Evolutionary conservation across 2,329 filamentous ascomycete species (phyloP).

Genomic region (Ascochyta clinopodiicola): DNA sequence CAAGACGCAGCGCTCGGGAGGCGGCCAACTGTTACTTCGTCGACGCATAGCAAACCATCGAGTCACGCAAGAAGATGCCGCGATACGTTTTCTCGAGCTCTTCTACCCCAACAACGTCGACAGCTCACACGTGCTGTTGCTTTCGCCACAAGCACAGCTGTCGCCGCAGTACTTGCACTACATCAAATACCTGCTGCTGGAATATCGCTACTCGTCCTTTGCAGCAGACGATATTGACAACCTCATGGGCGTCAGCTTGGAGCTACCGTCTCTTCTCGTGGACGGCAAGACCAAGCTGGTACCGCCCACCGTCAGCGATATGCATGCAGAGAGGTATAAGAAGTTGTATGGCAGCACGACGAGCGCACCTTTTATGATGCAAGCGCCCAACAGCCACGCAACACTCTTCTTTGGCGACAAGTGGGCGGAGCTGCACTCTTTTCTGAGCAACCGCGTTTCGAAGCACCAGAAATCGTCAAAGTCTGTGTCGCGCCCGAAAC

Average conservation of each 20-base stretch:
- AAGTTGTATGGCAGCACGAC: slow-evolving; percentile 37
- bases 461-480: slow-evolving; percentile 35
- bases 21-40: slow-evolving; percentile 68
- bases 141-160: slow-evolving; percentile 82
- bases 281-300: slow-evolving; percentile 66
- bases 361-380: slow-evolving; percentile 76
- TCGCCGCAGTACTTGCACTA: slow-evolving; percentile 86
- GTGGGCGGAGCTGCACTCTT: slow-evolving; percentile 85
- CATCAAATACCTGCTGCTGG: slow-evolving; percentile 76
- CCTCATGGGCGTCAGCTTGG: slow-evolving; percentile 80
- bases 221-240: slow-evolving; percentile 56
- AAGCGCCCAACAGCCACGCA: slow-evolving; percentile 82
- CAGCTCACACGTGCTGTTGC: slow-evolving; percentile 78
- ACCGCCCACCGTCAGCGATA: slow-evolving; percentile 50
- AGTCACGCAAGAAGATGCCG: slow-evolving; percentile 71
- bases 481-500: slow-evolving; percentile 32
- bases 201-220: slow-evolving; percentile 74
- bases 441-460: slow-evolving; percentile 69
- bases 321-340: slow-evolving; percentile 47
- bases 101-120: slow-evolving; percentile 77
- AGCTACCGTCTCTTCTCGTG: slow-evolving; percentile 70
- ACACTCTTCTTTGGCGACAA: slow-evolving; percentile 82
- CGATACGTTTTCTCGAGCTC: slow-evolving; percentile 79
- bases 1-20: slow-evolving; percentile 45
- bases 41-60: slow-evolving; percentile 71